Conservation (phyloP, 768 basidiomycete genomes). For the Suillus sp. region DNA sequence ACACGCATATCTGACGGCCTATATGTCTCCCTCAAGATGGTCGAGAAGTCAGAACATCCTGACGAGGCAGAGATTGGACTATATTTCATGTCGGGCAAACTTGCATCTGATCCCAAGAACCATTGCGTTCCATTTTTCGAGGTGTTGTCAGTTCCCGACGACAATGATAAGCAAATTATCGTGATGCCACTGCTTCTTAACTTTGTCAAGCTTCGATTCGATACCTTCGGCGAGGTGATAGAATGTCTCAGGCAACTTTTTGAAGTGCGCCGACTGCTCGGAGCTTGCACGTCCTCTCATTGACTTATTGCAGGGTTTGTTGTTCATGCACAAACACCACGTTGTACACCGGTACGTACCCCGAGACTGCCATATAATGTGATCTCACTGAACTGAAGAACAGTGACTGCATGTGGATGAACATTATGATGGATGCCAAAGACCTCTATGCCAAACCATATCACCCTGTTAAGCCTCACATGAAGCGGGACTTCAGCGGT, state of each 20-base stretch:
- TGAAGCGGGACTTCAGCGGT: slow-evolving; percentile 24
- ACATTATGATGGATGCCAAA: slow-evolving; percentile 36
- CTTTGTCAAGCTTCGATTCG: slow-evolving; percentile 24
- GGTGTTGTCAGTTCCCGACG: slow-evolving; percentile 12
- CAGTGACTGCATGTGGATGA: slow-evolving; percentile 32
- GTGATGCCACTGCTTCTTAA: slow-evolving; percentile 33
- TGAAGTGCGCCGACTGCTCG: slow-evolving; percentile 21
- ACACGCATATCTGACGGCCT: slow-evolving; percentile 29
- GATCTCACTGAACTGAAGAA: background rate
- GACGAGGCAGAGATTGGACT: slow-evolving; percentile 27
- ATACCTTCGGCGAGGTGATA: slow-evolving; percentile 28
- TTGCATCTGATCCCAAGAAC: slow-evolving; percentile 18
- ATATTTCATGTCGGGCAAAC: slow-evolving; percentile 20
- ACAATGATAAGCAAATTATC: slow-evolving; percentile 20
- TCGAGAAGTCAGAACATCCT: slow-evolving; percentile 16
- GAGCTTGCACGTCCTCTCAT: background rate
- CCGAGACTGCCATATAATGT: slow-evolving; percentile 9
- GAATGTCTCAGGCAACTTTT: slow-evolving; percentile 35
- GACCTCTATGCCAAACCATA: slow-evolving; percentile 28
- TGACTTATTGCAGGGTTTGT: slow-evolving; percentile 28
- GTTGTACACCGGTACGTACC: slow-evolving; percentile 38
- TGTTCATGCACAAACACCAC: slow-evolving; percentile 38
- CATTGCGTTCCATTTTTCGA: slow-evolving; percentile 32
- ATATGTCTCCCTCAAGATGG: slow-evolving; percentile 34
- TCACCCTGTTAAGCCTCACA: slow-evolving; percentile 22